Base-by-base conservation (phyloP, 768 basidiomycete genomes). In the Lactarius trivialis region DNA sequence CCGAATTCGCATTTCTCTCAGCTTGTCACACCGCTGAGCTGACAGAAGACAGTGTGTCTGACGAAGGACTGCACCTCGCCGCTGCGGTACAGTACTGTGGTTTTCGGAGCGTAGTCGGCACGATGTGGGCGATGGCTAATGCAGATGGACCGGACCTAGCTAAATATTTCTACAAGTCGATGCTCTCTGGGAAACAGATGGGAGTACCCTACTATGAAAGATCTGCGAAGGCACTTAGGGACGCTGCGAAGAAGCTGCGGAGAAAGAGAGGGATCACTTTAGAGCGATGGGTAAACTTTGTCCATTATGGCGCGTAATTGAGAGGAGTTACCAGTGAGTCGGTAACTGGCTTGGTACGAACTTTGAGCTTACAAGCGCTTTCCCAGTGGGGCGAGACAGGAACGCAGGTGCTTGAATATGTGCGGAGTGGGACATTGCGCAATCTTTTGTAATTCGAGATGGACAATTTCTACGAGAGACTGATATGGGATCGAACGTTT, bases 101-200 rank as follows among this genome's bases (percentile, higher is more conserved):
- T 15, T 67, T 65, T 48, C 45, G 60, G 15, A 58, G 65, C 19
- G 57, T 63, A 7, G 61, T 64, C 7, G 65, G 48, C 19, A 63
- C 65, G 12, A 56, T 61, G 37, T 63, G 65, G 66, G 37, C 34
- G 12, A 63, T 66, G 63, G 45, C 19, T 3, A 53, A 67, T n/a
- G 7, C 6, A 1, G 66, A 66, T 36, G 60, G 55, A 32, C 60
- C 34, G 21, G 34, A 36, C 2, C 24, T 67, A 21, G 51, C 43
- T 14, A 30, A 57, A 21, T 3, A 37, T 7, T 37, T 65, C 17
- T 54, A 48, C 30, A 39, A 26, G 52, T 56, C 60, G 2, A 26
- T 41, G 15, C 11, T 53, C n/a, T 56, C 34, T 11, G 24, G 26
- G 11, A 39, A 12, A 17, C 11, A 26, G 32, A 12, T 1, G 17